Conservation (phyloP, 2,329 filamentous ascomycete genomes). For the Claviceps africana region DNA sequence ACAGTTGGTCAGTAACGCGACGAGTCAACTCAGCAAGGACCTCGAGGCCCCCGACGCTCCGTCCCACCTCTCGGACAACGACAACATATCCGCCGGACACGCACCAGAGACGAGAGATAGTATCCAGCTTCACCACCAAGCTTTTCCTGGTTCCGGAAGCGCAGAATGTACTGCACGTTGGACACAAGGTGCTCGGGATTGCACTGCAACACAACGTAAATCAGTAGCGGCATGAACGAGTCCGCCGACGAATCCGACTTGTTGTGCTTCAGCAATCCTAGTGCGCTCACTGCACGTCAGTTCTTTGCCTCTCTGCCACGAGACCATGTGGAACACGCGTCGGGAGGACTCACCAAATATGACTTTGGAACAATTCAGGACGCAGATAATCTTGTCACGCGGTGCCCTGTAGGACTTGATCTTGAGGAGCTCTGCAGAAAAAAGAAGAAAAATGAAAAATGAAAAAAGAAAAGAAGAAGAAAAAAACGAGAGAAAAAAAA, state of each 20-base stretch:
- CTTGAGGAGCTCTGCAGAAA: conserved; percentile 68
- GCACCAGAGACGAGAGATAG: conserved; percentile 81
- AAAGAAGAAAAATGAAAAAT: no score
- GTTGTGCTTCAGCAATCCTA: conserved; percentile 75
- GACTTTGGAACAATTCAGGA: conserved; percentile 97
- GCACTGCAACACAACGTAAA: conserved; percentile 87
- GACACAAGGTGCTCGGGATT: conserved; percentile 93
- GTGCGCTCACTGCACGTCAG: not conserved
- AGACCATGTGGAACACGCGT: no score
- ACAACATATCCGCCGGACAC: not conserved
- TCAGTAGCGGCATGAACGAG: conserved; percentile 86
- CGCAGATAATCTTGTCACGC: conserved; percentile 94
- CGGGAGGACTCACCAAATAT: conserved; percentile 62
- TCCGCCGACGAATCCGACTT: conserved; percentile 93
- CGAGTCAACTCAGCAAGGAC: no score
- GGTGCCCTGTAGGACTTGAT: conserved; percentile 96
- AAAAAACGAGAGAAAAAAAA: not conserved
- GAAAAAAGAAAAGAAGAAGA: no score
- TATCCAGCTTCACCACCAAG: conserved; percentile 95
- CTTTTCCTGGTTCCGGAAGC: conserved; percentile 95
- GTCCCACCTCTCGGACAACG: not conserved
- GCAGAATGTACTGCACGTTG: conserved; percentile 94
- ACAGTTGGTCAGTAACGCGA: no score
- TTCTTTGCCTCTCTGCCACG: no score
- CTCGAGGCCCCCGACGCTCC: no score